Evolutionary conservation across 2,329 filamentous ascomycete genomes (phyloP).

Genomic region (Madurella fahalii): DNA sequence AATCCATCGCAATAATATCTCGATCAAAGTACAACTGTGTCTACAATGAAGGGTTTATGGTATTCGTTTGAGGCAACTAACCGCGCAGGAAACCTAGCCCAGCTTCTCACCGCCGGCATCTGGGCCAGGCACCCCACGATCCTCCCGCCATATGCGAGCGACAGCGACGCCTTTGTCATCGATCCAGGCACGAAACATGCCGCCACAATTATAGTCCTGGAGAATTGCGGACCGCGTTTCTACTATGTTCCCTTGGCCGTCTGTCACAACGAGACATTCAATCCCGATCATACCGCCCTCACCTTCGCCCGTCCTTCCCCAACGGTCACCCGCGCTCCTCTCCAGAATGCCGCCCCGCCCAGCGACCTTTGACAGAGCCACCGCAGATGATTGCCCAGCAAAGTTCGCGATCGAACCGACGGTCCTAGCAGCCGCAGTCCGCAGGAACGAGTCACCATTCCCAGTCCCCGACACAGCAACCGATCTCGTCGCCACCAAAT

Average conservation of each 20-base stretch:
- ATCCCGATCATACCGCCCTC: conserved; percentile 84
- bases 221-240: conserved; percentile 52
- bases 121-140: conserved; percentile 9
- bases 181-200: conserved; percentile 81
- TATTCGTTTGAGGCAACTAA: neutral
- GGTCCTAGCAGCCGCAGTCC: conserved; percentile 65
- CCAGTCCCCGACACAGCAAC: conserved; percentile 72
- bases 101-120: conserved; percentile 13
- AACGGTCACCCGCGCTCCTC: conserved; percentile 67
- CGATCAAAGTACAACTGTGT: conserved; percentile 5
- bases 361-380: conserved; percentile 60
- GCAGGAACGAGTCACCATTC: conserved; percentile 84
- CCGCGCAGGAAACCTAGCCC: neutral
- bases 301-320: conserved; percentile 71
- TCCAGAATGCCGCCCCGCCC: conserved; percentile 71
- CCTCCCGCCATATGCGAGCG: conserved; percentile 53
- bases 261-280: conserved; percentile 50
- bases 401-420: conserved; percentile 70
- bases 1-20: conserved; percentile 25
- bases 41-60: neutral
- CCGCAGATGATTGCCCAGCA: conserved; percentile 44
- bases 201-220: conserved; percentile 79
- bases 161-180: conserved; percentile 55
- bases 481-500: conserved; percentile 37
- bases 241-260: conserved; percentile 40